Conservation (phyloP, 805 yeast species). For the Teunomyces panamensis region DNA sequence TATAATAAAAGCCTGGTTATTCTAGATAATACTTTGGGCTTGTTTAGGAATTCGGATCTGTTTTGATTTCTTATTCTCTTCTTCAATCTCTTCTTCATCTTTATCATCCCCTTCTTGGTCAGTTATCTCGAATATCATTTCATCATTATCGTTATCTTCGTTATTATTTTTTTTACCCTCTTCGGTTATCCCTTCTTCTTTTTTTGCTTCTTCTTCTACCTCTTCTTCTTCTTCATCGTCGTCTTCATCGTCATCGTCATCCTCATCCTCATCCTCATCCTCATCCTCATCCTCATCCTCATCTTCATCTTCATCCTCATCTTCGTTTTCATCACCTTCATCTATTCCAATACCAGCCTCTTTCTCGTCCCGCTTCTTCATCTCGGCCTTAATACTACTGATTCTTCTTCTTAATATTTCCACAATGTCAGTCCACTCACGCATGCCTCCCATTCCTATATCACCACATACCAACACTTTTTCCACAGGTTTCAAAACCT, state of each 20-base stretch:
- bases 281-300: slow-evolving; percentile 32
- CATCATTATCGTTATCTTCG: slow-evolving; percentile 10
- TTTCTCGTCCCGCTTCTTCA: slow-evolving; percentile 15
- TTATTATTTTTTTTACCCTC: not conserved
- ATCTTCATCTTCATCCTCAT: slow-evolving; percentile 36
- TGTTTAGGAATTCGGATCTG: slow-evolving; percentile 6
- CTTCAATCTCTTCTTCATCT: not conserved
- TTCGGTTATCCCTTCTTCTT: not conserved
- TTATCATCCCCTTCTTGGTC: slow-evolving; percentile 11
- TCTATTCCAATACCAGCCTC: slow-evolving; percentile 21
- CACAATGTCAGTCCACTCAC: slow-evolving; percentile 46
- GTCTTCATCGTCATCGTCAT: slow-evolving; percentile 36
- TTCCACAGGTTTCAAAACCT: slow-evolving; percentile 44
- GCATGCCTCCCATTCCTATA: slow-evolving; percentile 50
- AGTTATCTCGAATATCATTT: slow-evolving; percentile 22
- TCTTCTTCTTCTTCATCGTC: slow-evolving; percentile 11
- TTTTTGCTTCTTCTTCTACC: slow-evolving; percentile 1
- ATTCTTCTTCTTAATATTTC: slow-evolving; percentile 40
- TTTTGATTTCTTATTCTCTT: not conserved
- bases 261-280: slow-evolving; percentile 37
- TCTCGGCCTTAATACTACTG: slow-evolving; percentile 24
- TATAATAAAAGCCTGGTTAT: not conserved
- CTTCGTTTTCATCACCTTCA: slow-evolving; percentile 31
- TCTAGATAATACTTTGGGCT: slow-evolving; percentile 4
- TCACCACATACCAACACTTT: slow-evolving; percentile 48